Base-by-base conservation (phyloP, 2,329 filamentous ascomycete genomes). In the Calonectria pteridis region DNA sequence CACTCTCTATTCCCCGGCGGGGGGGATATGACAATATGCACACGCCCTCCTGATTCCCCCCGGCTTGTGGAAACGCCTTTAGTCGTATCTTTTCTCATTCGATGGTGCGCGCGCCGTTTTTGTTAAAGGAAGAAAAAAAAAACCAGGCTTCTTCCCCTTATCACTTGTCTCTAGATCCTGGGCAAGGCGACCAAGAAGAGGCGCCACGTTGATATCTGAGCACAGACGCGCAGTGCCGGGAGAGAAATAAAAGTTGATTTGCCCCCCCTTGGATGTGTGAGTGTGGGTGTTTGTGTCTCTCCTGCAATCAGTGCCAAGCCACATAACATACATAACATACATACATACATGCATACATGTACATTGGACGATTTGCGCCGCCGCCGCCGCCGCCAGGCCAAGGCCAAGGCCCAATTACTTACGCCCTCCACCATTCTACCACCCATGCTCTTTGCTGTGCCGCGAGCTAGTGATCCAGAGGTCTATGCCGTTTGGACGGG, bases 21-120 rank as follows among this genome's bases (percentile, higher is more conserved):
- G 51, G 51, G n/a, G n/a, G 29, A 53, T 29, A 31, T 28, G 20
- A 58, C 29, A 11, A n/a, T 20, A 35, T 35, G 31, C 53, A 14
- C 53, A 43, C 58, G 18, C 58, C 58, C 58, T n/a, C 58, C 37
- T 37, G 35, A 23, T 29, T 29, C 23, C 31, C 53, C 33, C 33
- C 58, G 37, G 58, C 50, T 53, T 10, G 23, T 18, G 35, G 40
- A 35, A 58, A 26, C 58, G 35, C 58, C 58, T 63, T 35, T 63
- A 43, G 58, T 63, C 33, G 58, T 63, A 35, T 63, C 58, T 63
- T 63, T 63, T 43, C 58, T 63, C 58, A 63, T 16, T 37, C 13
- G 51, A 31, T 58, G 53, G 53, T 58, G 31, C 53, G 53, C 31
- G 31, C 31, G 33, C 53, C 53, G 53, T 58, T 58, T 58, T 58